Evolutionary conservation across 345 rosid species (phyloP), one percentile per base, ranked within the genome.

Genomic region (Durio zibethinus): DNA sequence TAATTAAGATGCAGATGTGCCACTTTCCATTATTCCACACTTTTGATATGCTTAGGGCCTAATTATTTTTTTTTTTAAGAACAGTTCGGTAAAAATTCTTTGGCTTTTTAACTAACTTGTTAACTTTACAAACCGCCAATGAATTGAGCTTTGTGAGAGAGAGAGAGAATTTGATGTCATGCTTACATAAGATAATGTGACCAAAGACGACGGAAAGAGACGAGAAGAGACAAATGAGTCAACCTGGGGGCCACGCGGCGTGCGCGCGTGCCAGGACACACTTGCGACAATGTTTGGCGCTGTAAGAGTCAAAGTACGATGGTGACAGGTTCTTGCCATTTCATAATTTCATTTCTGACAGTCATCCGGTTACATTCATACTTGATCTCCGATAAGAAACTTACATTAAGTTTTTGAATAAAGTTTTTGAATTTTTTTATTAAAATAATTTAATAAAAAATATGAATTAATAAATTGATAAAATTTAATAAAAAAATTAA

Each of bases 211-310:
- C 4, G 3, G 9, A n/a, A n/a, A n/a, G 20, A 38, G 61, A 56
- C 9, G 29, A 2, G 60, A 20, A 36, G 18, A n/a, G 21, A 21
- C 1, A 15, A 20, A n/a, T 4, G 75, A 60, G 85, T 87, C 87
- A 85, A 82, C 69, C 81, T 76, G 60, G 86, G 88, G 36, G 83
- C 86, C 84, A 80, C 29, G 29, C 21, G 64, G 84, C 84, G 78
- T 29, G 82, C 80, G 80, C 85, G 88, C 85, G 68, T 82, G 87
- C 81, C 4, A 14, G 33, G 76, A 15, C 29, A 79, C 82, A 76
- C 45, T 57, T 78, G 84, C 88, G 86, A 15, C 82, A 83, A 38
- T 68, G 74, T 57, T 61, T 50, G 78, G 79, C 79, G 66, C 66
- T 63, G 48, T 63, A 31, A 4, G 75, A 77, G 89, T 83, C 85